Conservation (phyloP, 2,329 filamentous ascomycete species). For the Fusarium siculi region DNA sequence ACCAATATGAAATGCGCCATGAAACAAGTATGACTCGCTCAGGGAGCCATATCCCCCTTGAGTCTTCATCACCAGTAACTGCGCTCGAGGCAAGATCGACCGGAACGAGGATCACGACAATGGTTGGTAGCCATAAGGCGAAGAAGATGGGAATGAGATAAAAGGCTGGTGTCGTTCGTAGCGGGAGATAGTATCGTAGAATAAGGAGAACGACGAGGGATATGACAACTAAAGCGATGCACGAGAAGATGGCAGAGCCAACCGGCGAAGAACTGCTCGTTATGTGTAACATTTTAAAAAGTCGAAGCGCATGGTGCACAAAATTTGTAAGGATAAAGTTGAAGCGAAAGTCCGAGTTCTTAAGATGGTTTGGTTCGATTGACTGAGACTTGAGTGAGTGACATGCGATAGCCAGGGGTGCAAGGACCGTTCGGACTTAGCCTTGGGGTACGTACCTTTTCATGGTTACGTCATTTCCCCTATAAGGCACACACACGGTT, state of each 20-base stretch:
- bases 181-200: slow-evolving; percentile 87
- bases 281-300: slow-evolving; percentile 61
- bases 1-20: slow-evolving; percentile 97
- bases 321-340: slow-evolving; percentile 32
- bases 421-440: slow-evolving; percentile 36
- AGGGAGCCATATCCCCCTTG: slow-evolving; percentile 88
- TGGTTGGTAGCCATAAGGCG: slow-evolving; percentile 90
- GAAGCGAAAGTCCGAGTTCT: slow-evolving; percentile 28
- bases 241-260: slow-evolving; percentile 82
- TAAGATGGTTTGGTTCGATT: slow-evolving; percentile 13
- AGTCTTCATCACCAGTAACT: slow-evolving; percentile 74
- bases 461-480: slow-evolving; percentile 31
- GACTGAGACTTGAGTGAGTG: slow-evolving; percentile 4
- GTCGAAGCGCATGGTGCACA: slow-evolving; percentile 44
- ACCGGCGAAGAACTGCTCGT: slow-evolving; percentile 70
- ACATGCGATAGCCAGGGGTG: slow-evolving; percentile 39
- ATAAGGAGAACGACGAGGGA: slow-evolving; percentile 83
- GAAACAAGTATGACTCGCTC: slow-evolving; percentile 81
- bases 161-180: slow-evolving; percentile 90
- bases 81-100: slow-evolving; percentile 94
- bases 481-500: not conserved
- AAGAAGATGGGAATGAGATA: slow-evolving; percentile 94
- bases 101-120: slow-evolving; percentile 90
- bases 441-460: slow-evolving; percentile 31
- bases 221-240: slow-evolving; percentile 77